These are phyloP conservation scores for Exserohilum turcica DNA, from an alignment of 2,329 filamentous ascomycete genomes.

Conservation along the genomic window DNA sequence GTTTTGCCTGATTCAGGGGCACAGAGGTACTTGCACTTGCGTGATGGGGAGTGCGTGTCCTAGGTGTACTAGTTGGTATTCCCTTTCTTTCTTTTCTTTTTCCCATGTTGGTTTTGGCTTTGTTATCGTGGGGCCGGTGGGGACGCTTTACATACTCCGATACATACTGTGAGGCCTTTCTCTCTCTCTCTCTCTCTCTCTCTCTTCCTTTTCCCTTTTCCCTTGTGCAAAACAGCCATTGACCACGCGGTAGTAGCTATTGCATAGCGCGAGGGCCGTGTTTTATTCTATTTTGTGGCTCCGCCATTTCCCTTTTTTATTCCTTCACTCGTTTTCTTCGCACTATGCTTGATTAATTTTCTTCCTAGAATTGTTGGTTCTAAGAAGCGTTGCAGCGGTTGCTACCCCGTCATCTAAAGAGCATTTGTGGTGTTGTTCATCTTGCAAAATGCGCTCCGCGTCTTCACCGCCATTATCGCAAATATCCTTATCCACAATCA, in stretches of 20 bases:
- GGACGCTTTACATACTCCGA: background rate
- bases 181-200: background rate
- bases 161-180: background rate
- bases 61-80: too few species aligned
- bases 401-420: too few species aligned
- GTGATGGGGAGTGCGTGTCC: background rate
- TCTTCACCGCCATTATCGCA: conserved; percentile 7
- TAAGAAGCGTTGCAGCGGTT: background rate
- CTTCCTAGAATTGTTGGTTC: background rate
- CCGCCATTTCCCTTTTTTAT: background rate
- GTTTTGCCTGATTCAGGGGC: background rate
- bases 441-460: conserved; percentile 6
- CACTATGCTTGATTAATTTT: background rate
- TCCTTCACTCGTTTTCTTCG: background rate
- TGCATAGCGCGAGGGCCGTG: too few species aligned
- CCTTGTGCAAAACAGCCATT: background rate
- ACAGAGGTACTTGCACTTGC: background rate
- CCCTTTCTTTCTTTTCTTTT: too few species aligned
- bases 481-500: conserved; percentile 26
- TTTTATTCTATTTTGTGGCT: background rate
- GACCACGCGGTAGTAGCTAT: background rate
- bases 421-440: too few species aligned
- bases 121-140: background rate
- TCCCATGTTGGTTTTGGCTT: too few species aligned
- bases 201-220: background rate